Conservation (phyloP, 257 asterid species). For the Solanum peruvianum region DNA sequence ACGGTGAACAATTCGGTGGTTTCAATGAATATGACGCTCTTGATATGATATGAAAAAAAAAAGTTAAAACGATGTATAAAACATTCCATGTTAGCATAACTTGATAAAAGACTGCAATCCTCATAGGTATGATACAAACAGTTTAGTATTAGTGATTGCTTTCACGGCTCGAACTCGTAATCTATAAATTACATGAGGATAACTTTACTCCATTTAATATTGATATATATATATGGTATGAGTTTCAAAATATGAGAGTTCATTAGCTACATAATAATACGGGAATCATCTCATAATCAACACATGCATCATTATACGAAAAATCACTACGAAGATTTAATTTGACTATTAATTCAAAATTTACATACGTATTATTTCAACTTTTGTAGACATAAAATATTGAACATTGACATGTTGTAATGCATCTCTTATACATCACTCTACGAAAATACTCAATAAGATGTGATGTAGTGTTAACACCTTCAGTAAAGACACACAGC, state of each 20-base stretch:
- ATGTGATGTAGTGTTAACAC: too few relatives aligned
- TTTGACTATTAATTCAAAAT: neutral
- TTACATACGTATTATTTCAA: too few relatives aligned
- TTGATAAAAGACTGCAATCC: neutral
- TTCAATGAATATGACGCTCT: neutral
- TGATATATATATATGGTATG: neutral
- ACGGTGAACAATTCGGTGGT: neutral
- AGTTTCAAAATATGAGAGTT: too few relatives aligned
- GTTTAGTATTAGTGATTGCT: too few relatives aligned
- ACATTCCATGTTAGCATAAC: rapidly evolving
- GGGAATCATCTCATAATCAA: too few relatives aligned
- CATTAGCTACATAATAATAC: too few relatives aligned
- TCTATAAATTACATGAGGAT: rapidly evolving
- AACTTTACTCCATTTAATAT: too few relatives aligned
- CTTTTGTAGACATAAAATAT: too few relatives aligned
- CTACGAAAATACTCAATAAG: neutral
- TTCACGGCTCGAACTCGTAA: rapidly evolving
- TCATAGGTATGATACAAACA: neutral
- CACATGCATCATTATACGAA: too few relatives aligned
- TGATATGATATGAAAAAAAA: neutral
- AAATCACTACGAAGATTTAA: neutral
- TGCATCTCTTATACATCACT: neutral
- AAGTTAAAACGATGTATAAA: too few relatives aligned
- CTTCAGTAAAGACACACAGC: too few relatives aligned
- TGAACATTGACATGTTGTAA: too few relatives aligned